Percentiles rank a stretch among this genome's conserved stretches.
phyloP scores from a whole-genome alignment of 768 basidiomycete genomes.

The Megacollybia marginata region DNA sequence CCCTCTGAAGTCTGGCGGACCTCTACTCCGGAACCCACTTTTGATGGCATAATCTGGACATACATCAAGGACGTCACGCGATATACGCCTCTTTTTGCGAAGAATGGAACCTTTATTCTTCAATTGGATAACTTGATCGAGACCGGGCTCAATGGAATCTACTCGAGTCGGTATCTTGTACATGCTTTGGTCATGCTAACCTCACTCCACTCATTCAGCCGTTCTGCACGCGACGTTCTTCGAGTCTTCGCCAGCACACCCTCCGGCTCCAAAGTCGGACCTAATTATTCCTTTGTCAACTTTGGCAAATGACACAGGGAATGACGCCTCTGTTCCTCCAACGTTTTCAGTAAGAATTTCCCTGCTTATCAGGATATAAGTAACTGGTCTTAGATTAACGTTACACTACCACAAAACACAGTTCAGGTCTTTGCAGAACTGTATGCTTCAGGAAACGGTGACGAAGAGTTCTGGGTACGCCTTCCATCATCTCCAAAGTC shows the following conservation, averaged over 20 bases:
- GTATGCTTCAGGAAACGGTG: constrained; percentile 52
- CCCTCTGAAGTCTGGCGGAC: constrained; percentile 60
- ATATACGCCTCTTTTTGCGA: constrained; percentile 63
- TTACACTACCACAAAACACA: constrained; percentile 65
- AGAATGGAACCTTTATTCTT: constrained; percentile 62
- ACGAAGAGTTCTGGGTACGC: constrained; percentile 72
- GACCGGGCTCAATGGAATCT: constrained; percentile 52
- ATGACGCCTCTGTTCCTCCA: constrained; percentile 71
- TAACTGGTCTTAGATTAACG: constrained; percentile 39
- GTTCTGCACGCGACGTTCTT: constrained; percentile 67
- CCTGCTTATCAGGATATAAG: neutral
- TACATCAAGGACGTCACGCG: constrained; percentile 69
- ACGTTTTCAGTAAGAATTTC: constrained; percentile 48
- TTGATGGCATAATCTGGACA: constrained; percentile 72
- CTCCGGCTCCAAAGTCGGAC: constrained; percentile 53
- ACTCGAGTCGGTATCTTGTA: constrained; percentile 45
- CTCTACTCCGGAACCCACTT: constrained; percentile 70
- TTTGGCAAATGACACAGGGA: constrained; percentile 52
- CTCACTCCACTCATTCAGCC: constrained; percentile 30
- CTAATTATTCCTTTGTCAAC: constrained; percentile 67
- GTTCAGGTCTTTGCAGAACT: constrained; percentile 64
- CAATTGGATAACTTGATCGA: constrained; percentile 67
- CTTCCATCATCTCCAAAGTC: neutral
- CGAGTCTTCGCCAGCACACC: constrained; percentile 46
- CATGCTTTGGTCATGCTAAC: neutral